A percentile compares a stretch with the other conserved stretches of the same genome.
Evolutionary conservation across 2,329 filamentous ascomycete species (phyloP).

Genomic region (Alternaria ethzedia): DNA sequence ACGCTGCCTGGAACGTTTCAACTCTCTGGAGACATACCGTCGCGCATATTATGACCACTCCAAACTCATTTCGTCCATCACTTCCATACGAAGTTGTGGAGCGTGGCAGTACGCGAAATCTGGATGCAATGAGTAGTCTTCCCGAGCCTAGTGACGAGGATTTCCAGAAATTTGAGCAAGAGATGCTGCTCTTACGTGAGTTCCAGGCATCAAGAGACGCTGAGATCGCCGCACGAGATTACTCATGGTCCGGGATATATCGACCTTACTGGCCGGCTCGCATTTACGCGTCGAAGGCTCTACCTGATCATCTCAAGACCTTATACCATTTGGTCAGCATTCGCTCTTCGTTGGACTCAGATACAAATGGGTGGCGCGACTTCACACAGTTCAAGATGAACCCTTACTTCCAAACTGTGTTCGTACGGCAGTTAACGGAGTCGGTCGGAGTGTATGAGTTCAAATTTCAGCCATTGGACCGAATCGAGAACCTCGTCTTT

Average conservation of each 20-base stretch:
- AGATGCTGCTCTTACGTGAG: neutral
- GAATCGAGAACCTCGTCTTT: neutral
- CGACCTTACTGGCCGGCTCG: neutral
- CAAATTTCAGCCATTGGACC: neutral
- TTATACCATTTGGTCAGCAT: neutral
- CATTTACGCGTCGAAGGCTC: neutral
- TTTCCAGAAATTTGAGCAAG: neutral
- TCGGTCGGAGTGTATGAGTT: neutral
- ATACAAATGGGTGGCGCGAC: neutral
- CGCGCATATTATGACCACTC: neutral
- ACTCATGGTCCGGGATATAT: neutral
- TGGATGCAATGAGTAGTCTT: neutral
- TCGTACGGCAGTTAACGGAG: neutral
- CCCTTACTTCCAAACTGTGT: neutral
- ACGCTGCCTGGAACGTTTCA: neutral
- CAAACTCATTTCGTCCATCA: neutral
- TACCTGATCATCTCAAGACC: neutral
- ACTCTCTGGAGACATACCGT: neutral
- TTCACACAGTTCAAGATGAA: neutral
- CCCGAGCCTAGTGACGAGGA: neutral
- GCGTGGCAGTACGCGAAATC: neutral
- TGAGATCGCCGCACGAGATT: neutral
- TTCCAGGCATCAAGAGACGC: neutral
- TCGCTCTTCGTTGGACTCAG: neutral
- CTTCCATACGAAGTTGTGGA: neutral